Evolutionary conservation across 2,329 filamentous ascomycete species (phyloP).

Genomic region (Penicillium sp.): DNA sequence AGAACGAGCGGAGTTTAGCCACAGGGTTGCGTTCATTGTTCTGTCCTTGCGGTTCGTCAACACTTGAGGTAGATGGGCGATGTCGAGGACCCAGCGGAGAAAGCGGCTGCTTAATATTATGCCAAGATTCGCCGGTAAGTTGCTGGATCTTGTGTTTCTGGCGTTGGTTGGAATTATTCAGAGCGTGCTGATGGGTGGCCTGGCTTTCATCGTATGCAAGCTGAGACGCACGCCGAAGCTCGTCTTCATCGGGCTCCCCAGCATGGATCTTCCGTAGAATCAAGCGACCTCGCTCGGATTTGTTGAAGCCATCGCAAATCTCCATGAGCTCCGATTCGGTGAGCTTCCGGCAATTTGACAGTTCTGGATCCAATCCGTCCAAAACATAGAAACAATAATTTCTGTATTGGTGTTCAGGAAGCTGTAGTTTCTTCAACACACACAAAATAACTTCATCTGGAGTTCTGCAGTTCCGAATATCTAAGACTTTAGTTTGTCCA

Average conservation of each 20-base stretch:
- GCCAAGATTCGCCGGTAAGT: constrained; percentile 82
- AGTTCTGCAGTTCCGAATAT: constrained; percentile 85
- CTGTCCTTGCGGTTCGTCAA: constrained; percentile 28
- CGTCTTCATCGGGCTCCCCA: constrained; percentile 81
- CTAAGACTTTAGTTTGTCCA: constrained; percentile 88
- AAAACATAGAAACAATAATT: constrained; percentile 98
- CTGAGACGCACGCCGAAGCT: constrained; percentile 80
- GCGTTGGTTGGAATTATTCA: constrained; percentile 64
- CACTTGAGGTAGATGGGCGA: constrained; percentile 24
- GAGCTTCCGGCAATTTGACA: constrained; percentile 74
- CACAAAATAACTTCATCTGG: constrained; percentile 90
- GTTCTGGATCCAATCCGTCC: constrained; percentile 78
- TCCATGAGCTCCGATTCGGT: constrained; percentile 85
- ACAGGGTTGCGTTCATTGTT: constrained; percentile 35
- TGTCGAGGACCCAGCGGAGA: constrained; percentile 61
- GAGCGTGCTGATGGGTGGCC: constrained; percentile 64
- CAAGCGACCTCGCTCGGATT: constrained; percentile 82
- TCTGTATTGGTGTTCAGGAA: constrained; percentile 85
- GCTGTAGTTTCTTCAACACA: constrained; percentile 80
- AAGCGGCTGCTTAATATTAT: constrained; percentile 79
- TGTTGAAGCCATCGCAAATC: constrained; percentile 80
- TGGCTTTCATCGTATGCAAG: constrained; percentile 87
- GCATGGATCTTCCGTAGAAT: constrained; percentile 91
- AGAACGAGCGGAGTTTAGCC: constrained; percentile 61
- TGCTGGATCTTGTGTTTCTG: constrained; percentile 87